Base-by-base conservation (phyloP, 2,329 filamentous ascomycete genomes). In the Cylindrodendrum hubeiense region DNA sequence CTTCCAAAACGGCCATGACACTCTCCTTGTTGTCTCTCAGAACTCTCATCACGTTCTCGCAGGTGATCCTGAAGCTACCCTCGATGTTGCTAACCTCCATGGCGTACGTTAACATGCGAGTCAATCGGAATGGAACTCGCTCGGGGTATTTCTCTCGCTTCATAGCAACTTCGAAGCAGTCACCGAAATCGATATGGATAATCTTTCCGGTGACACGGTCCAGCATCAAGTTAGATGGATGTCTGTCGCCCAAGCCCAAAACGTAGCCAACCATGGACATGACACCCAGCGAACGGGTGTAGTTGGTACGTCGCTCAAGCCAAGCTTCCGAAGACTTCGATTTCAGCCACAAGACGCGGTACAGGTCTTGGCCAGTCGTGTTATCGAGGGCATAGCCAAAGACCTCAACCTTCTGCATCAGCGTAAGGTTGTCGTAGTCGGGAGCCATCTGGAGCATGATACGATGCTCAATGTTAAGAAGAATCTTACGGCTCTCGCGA, bases 211-310 rank as follows among this genome's bases (percentile, higher is more conserved):
- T 98, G 66, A 97, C 90, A 41, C 94, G 92, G 79, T 99, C 96
- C 43, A 99, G 91, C 92, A 99, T 97, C 75, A 99, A 83, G 79
- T 99, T 99, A 66, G 94, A 98, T 39, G 97, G 97, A 81, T 99
- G 96, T 51, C 97, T 91, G 82, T 99, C 96, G 59, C 96, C 96
- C 15, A 99, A 86, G 65, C 96, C 97, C 22, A 99, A 89, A 70
- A 99, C 98, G 80, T 99, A 99, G 68, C 96, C 96, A n/a, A 98
- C 96, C 94, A 99, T 99, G n/a, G 94, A 98, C 96, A 99, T 99
- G 75, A 99, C 96, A 73, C 94, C 96, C 2, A 99, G 86, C 1
- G 95, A 98, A 63, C 96, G 92, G 19, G 96, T 99, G 82, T 99
- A 99, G 78, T 97, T 99, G n/a, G 97, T 99, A 57, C 96, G 92